Evolutionary conservation across 768 basidiomycete genomes (phyloP).

Genomic region (Suillus variegatus): DNA sequence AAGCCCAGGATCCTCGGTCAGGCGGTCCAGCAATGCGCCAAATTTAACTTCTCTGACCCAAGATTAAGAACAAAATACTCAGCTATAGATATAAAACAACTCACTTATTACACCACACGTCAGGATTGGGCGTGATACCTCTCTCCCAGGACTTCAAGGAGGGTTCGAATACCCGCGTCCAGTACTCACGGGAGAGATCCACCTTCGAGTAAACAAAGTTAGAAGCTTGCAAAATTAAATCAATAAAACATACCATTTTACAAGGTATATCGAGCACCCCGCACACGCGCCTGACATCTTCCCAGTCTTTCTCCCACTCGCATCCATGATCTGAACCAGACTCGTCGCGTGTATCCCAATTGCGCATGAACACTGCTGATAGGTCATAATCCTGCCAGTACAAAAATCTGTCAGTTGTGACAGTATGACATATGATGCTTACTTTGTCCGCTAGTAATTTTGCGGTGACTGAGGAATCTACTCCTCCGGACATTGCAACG

Average conservation of each 20-base stretch:
- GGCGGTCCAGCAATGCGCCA: slow-evolving; percentile 70
- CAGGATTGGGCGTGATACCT: slow-evolving; percentile 89
- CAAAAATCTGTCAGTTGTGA: background rate
- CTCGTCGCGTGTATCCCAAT: slow-evolving; percentile 92
- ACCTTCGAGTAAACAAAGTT: slow-evolving; percentile 45
- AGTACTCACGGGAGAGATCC: slow-evolving; percentile 89
- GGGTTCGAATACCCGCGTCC: slow-evolving; percentile 90
- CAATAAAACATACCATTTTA: slow-evolving; percentile 50
- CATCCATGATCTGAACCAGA: slow-evolving; percentile 78
- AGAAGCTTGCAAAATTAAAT: slow-evolving; percentile 2
- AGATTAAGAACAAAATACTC: slow-evolving; percentile 5
- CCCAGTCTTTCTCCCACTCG: slow-evolving; percentile 96
- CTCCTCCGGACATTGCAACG: slow-evolving; percentile 94
- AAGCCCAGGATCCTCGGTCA: slow-evolving; percentile 38
- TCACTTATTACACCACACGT: slow-evolving; percentile 89
- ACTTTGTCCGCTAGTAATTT: slow-evolving; percentile 71
- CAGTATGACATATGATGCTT: slow-evolving; percentile 11
- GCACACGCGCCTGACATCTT: slow-evolving; percentile 85
- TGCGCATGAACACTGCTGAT: slow-evolving; percentile 92
- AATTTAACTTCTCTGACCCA: slow-evolving; percentile 83
- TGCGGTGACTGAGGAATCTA: slow-evolving; percentile 92
- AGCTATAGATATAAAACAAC: slow-evolving; percentile 6
- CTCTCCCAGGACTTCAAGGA: slow-evolving; percentile 74
- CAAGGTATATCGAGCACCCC: slow-evolving; percentile 71
- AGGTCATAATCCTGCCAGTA: slow-evolving; percentile 69